Evolutionary conservation across 371 early-diverging fungal species (phyloP), one percentile per base, ranked within the genome.

Genomic region (Mycotypha africana): DNA sequence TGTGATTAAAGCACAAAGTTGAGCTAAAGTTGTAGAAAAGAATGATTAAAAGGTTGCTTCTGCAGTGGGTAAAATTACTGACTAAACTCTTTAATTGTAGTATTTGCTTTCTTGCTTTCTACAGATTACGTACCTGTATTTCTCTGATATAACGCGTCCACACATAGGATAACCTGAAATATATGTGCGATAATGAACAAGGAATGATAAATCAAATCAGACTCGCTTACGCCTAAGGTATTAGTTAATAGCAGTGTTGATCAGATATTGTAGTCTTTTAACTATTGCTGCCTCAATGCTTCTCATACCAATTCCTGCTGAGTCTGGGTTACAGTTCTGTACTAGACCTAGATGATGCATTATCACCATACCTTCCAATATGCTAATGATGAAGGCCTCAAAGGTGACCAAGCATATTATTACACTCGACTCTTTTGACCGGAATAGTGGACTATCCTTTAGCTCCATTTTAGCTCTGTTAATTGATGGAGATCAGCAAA

Each of bases 121-220:
- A n/a, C n/a, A n/a, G n/a, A n/a, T n/a, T n/a, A 15, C 17, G 17
- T 64, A 71, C 71, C 67, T 46, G 75, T 74, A 42, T 74, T 74
- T 49, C 66, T 49, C 22, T 66, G 67, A 36, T 62, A 53, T 6
- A 74, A 59, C 2, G 75, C 75, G 40, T 74, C 75, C 6, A 60
- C 39, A 45, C 71, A 70, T 2, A 74, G 50, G 3, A 68, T 38
- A 0, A 74, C 63, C 51, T 74, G 75, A 23, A 74, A 74, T 3
- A 60, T 67, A 40, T 74, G 75, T 36, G 66, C 41, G 19, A 68
- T 62, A 34, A 74, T 74, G 40, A 74, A 74, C 2, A 74, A 44
- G 4, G 62, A 55, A 38, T 74, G 75, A 35, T 74, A 74, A 20
- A 74, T 74, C 25, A 74, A 54, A 58, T 74, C 75, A n/a, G 75